Conservation (phyloP, 768 basidiomycete genomes). For the Grammothele lineata region DNA sequence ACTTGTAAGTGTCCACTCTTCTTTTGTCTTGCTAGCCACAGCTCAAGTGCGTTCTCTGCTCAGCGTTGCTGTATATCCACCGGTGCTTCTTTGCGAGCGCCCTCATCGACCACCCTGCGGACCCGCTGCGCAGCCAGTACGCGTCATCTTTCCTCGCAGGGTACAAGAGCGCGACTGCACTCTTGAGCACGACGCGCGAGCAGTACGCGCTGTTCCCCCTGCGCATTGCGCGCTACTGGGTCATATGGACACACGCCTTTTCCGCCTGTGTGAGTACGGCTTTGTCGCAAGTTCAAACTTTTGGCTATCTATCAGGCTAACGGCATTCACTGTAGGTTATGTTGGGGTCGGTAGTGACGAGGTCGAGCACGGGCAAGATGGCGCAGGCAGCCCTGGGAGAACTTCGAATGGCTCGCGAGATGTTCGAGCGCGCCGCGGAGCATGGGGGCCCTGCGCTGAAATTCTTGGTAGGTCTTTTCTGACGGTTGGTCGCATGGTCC, state of each 20-base stretch:
- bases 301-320: no score
- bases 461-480: slow-evolving; percentile 49
- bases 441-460: slow-evolving; percentile 67
- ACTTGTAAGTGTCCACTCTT: slow-evolving; percentile 46
- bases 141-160: slow-evolving; percentile 71
- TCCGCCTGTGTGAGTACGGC: slow-evolving; percentile 35
- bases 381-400: slow-evolving; percentile 68
- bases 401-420: slow-evolving; percentile 53
- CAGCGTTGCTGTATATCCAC: slow-evolving; percentile 65
- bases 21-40: slow-evolving; percentile 23
- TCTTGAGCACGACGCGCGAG: slow-evolving; percentile 45
- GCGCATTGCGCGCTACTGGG: slow-evolving; percentile 59
- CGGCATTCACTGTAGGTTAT: slow-evolving; percentile 40
- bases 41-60: slow-evolving; percentile 63
- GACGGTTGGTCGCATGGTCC: no score
- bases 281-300: slow-evolving; percentile 52
- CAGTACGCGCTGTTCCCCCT: slow-evolving; percentile 56
- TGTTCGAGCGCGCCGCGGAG: slow-evolving; percentile 59
- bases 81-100: slow-evolving; percentile 69
- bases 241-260: slow-evolving; percentile 56
- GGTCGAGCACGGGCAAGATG: slow-evolving; percentile 59
- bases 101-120: slow-evolving; percentile 58
- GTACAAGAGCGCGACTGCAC: slow-evolving; percentile 66
- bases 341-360: slow-evolving; percentile 73
- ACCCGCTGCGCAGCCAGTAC: slow-evolving; percentile 65